Conservation (phyloP, 495 filamentous ascomycete species). For the Penicillium taxi region DNA sequence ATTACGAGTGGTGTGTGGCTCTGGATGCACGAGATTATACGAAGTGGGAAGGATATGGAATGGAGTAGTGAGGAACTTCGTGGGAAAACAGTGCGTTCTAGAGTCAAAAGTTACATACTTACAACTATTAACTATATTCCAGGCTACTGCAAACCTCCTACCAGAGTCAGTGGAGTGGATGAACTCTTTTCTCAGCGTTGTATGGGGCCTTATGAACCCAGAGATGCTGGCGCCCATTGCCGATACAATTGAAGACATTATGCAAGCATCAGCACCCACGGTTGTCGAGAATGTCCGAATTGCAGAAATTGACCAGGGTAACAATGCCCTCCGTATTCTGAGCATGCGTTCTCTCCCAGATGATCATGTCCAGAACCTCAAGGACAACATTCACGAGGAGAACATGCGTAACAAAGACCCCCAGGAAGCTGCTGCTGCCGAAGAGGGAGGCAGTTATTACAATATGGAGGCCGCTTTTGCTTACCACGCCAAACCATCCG, state of each 20-base stretch:
- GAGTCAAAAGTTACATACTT: neutral
- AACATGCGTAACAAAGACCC: conserved; percentile 77
- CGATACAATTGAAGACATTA: conserved; percentile 79
- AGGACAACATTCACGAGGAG: conserved; percentile 66
- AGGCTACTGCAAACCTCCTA: conserved; percentile 75
- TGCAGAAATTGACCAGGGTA: conserved; percentile 92
- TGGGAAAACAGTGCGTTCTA: conserved; percentile 60
- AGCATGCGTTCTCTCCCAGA: conserved; percentile 85
- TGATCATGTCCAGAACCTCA: conserved; percentile 66
- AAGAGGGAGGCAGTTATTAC: conserved; percentile 89
- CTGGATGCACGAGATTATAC: conserved; percentile 80
- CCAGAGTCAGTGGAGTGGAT: conserved; percentile 95
- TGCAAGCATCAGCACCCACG: conserved; percentile 87
- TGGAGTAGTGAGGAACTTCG: conserved; percentile 82
- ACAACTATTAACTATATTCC: conserved; percentile 15
- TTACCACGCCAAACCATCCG: conserved; percentile 78
- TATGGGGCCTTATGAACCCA: conserved; percentile 87
- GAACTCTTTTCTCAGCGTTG: conserved; percentile 71
- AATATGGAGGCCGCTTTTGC: conserved; percentile 91
- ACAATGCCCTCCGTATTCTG: conserved; percentile 81
- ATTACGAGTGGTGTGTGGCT: conserved; percentile 70
- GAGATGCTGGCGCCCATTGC: conserved; percentile 78
- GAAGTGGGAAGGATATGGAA: conserved; percentile 73
- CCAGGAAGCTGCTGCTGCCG: conserved; percentile 78
- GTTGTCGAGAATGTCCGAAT: conserved; percentile 91